A percentile compares a stretch with the other conserved stretches of the same genome.
These are phyloP conservation scores for Chamaecrista fasciculata DNA, from an alignment of 306 rosid genomes.

Conservation along the genomic window DNA sequence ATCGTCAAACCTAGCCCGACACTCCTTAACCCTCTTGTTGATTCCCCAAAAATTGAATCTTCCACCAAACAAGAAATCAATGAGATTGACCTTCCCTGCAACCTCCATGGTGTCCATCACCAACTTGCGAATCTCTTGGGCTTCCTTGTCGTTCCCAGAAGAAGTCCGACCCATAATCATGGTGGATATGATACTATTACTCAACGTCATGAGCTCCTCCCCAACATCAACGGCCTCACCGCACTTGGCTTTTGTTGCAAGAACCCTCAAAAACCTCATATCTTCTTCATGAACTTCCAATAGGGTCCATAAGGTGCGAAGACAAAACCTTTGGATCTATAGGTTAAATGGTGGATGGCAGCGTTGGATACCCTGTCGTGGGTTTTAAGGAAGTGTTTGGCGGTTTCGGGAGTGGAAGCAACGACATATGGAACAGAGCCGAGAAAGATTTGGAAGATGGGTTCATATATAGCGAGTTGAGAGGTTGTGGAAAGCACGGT, in stretches of 20 bases:
- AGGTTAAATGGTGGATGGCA: too few species aligned
- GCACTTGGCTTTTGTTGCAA: too few species aligned
- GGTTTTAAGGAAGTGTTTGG: too few species aligned
- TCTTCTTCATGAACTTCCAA: too few species aligned
- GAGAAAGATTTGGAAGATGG: too few species aligned
- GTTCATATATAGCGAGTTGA: constrained; percentile 42
- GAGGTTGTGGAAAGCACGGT: constrained; percentile 36
- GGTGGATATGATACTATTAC: constrained; percentile 44
- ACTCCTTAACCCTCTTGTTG: constrained; percentile 32
- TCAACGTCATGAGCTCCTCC: too few species aligned
- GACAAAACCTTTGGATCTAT: too few species aligned
- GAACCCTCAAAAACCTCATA: too few species aligned
- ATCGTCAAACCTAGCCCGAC: constrained; percentile 41
- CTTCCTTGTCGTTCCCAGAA: constrained; percentile 37
- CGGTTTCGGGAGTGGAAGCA: constrained; percentile 50
- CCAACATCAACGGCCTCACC: too few species aligned
- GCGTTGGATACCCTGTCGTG: too few species aligned
- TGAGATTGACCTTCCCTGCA: constrained; percentile 45
- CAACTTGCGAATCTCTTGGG: constrained; percentile 32
- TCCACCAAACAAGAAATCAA: constrained; percentile 54
- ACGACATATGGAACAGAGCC: too few species aligned
- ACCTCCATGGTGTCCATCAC: constrained; percentile 42
- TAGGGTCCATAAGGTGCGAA: too few species aligned
- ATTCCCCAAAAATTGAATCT: constrained; percentile 51
- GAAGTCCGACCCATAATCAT: constrained; percentile 46